phyloP scores from a whole-genome alignment of 495 filamentous ascomycete genomes.

The Neurospora cerealis region DNA sequence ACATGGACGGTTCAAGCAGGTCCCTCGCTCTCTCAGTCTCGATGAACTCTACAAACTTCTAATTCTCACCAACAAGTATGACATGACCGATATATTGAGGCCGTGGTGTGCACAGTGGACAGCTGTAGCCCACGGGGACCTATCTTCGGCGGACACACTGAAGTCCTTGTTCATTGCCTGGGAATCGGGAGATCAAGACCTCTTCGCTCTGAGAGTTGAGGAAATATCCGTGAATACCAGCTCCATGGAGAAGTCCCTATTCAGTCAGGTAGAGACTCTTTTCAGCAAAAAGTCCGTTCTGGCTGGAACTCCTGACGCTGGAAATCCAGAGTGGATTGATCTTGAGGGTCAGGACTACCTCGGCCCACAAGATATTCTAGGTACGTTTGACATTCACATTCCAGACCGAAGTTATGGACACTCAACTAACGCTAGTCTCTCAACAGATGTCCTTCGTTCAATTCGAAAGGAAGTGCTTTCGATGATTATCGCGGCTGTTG shows the following conservation, averaged over 20 bases:
- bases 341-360: neutral
- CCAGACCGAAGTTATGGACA: neutral
- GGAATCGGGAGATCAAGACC: neutral
- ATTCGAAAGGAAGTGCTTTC: neutral
- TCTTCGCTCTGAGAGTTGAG: neutral
- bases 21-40: slow-evolving; percentile 9
- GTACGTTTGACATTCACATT: neutral
- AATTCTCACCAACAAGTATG: slow-evolving; percentile 22
- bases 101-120: slow-evolving; percentile 16
- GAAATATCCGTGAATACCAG: neutral
- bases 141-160: neutral
- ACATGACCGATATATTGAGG: slow-evolving; percentile 11
- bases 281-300: neutral
- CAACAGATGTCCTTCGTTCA: neutral
- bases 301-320: neutral
- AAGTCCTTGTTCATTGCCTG: neutral
- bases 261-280: neutral
- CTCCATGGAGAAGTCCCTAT: neutral
- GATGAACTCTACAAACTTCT: slow-evolving; percentile 14
- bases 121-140: neutral
- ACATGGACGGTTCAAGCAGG: slow-evolving; percentile 12
- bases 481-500: neutral
- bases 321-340: neutral
- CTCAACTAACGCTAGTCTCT: neutral
- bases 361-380: neutral